Conservation (phyloP, 176 grass and related monocot genomes). For the Calamus simplicifolius region DNA sequence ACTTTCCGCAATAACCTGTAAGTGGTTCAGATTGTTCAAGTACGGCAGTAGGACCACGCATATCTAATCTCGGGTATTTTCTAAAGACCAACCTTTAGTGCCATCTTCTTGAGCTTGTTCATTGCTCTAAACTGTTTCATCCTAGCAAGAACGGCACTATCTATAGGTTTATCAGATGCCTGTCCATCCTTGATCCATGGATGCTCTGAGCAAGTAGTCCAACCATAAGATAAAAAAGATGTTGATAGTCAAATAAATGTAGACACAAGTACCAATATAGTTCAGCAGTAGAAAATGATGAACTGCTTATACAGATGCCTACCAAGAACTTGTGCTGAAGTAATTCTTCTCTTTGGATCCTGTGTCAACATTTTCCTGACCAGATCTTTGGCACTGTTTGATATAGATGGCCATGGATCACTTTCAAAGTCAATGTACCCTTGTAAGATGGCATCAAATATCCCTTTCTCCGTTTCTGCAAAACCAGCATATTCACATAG, state of each 20-base stretch:
- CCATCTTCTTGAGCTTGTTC: constrained; percentile 99
- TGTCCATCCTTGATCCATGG: constrained; percentile 82
- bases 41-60: background rate
- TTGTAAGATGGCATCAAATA: constrained; percentile 80
- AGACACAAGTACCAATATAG: background rate
- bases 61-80: background rate
- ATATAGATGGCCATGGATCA: constrained; percentile 85
- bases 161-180: constrained; percentile 93
- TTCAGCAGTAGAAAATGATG: background rate
- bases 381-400: constrained; percentile 77
- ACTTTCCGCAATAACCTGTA: constrained; percentile 90
- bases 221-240: constrained; percentile 10
- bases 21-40: constrained; percentile 7
- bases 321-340: constrained; percentile 90
- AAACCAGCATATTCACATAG: background rate
- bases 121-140: constrained; percentile 99
- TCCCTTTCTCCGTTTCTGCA: constrained; percentile 94
- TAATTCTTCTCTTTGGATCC: constrained; percentile 94
- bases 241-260: constrained; percentile 11
- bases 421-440: constrained; percentile 90
- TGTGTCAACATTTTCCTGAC: constrained; percentile 85
- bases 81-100: constrained; percentile 63
- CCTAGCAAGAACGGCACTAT: constrained; percentile 95
- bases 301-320: constrained; percentile 15
- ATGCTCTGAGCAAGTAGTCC: constrained; percentile 52